Evolutionary conservation across 768 basidiomycete species (phyloP).

Genomic region (Glaciozyma antarctica): DNA sequence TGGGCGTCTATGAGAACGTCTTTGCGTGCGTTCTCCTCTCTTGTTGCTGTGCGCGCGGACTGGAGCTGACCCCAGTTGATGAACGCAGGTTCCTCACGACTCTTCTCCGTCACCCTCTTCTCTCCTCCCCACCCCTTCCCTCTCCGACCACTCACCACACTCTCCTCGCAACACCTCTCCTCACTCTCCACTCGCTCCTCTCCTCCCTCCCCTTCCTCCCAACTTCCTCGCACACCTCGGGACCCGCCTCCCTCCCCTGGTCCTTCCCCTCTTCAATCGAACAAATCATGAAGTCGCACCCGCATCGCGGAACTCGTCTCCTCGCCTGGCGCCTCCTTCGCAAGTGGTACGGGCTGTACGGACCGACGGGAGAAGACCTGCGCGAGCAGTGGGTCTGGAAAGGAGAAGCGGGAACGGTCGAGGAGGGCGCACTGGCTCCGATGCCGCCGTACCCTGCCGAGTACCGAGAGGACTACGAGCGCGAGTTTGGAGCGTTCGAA

Average conservation of each 20-base stretch:
- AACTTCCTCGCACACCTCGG: constrained; percentile 9
- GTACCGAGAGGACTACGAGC: constrained; percentile 66
- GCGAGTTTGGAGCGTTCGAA: constrained; percentile 56
- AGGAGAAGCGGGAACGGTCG: constrained; percentile 19
- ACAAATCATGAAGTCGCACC: constrained; percentile 25
- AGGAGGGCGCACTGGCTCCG: constrained; percentile 29
- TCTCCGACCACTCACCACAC: constrained; percentile 13
- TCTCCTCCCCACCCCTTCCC: constrained; percentile 44
- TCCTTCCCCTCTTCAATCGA: constrained; percentile 22
- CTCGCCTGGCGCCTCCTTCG: constrained; percentile 31
- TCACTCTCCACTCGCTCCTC: constrained; percentile 19
- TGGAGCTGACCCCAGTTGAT: constrained; percentile 49
- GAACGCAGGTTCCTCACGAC: constrained; percentile 14
- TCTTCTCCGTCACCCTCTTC: constrained; percentile 41
- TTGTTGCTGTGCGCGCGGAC: not conserved
- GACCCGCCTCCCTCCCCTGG: constrained; percentile 12
- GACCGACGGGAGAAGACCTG: constrained; percentile 31
- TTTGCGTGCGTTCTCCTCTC: constrained; percentile 37
- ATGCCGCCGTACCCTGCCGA: constrained; percentile 61
- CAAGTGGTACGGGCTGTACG: constrained; percentile 30
- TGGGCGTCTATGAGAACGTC: constrained; percentile 36
- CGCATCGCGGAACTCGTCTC: constrained; percentile 31
- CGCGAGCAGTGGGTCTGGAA: constrained; percentile 38
- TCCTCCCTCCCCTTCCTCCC: constrained; percentile 26
- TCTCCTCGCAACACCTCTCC: constrained; percentile 14